Conservation (phyloP, 2,329 filamentous ascomycete genomes). For the Uncinocarpus reesii region DNA sequence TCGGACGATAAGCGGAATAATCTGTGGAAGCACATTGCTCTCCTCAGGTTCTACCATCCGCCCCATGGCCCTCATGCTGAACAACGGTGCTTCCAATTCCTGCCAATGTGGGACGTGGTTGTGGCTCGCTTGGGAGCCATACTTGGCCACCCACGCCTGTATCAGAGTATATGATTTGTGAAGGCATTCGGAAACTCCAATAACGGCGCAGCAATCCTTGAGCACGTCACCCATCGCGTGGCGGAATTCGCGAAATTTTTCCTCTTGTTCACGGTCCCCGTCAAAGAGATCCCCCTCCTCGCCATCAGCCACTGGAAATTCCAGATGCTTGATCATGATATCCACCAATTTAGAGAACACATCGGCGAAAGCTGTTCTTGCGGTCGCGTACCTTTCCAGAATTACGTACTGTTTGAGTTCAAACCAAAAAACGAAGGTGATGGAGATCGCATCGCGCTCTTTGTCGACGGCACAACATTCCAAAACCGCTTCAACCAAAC, state of each 20-base stretch:
- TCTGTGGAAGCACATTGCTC: constrained; percentile 71
- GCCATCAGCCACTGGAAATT: constrained; percentile 70
- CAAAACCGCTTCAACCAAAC: constrained; percentile 79
- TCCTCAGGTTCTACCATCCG: constrained; percentile 91
- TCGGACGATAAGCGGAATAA: constrained; percentile 87
- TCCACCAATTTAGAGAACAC: constrained; percentile 85
- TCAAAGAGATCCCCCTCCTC: constrained; percentile 81
- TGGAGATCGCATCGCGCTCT: constrained; percentile 80
- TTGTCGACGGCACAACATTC: constrained; percentile 81
- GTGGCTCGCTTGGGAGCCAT: constrained; percentile 63
- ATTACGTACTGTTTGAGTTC: constrained; percentile 95
- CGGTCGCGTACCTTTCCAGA: constrained; percentile 76
- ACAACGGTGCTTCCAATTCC: constrained; percentile 85
- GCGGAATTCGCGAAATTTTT: constrained; percentile 92
- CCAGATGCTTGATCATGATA: constrained; percentile 79
- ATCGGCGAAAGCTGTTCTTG: constrained; percentile 64
- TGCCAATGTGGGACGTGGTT: constrained; percentile 88
- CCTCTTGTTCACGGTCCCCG: constrained; percentile 87
- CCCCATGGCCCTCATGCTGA: constrained; percentile 90
- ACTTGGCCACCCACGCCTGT: constrained; percentile 75
- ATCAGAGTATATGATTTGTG: constrained; percentile 80
- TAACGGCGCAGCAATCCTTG: constrained; percentile 93
- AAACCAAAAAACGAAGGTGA: constrained; percentile 97
- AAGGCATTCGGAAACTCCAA: constrained; percentile 84
- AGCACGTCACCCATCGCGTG: constrained; percentile 96